Conservation (phyloP, 768 basidiomycete species). For the Agrocybe pediades region DNA sequence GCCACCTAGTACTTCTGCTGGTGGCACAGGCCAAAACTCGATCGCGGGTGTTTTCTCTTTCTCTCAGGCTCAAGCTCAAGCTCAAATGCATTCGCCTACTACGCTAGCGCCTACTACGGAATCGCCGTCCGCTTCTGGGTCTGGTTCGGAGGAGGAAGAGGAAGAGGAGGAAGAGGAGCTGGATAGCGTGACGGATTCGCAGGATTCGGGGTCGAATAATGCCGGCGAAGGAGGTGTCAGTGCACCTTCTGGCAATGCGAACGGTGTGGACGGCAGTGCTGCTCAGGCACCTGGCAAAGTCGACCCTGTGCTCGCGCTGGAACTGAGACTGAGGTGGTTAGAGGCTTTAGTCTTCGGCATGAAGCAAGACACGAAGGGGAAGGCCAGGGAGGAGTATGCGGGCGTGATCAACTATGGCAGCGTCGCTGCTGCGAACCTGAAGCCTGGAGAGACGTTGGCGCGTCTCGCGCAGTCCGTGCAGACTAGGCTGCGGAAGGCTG, state of each 20-base stretch:
- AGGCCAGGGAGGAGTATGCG: conserved; percentile 34
- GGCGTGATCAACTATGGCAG: neutral
- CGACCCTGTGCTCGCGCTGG: conserved; percentile 68
- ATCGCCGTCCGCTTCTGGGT: conserved; percentile 18
- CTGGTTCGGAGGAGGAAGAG: conserved; percentile 16
- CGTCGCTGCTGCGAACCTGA: conserved; percentile 33
- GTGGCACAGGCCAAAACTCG: conserved; percentile 28
- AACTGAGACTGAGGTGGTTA: conserved; percentile 77
- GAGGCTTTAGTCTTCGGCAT: conserved; percentile 77
- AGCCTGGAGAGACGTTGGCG: conserved; percentile 56
- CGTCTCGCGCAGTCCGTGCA: conserved; percentile 65
- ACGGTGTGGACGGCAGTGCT: no score
- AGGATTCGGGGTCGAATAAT: conserved; percentile 1
- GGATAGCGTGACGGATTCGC: neutral
- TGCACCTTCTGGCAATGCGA: no score
- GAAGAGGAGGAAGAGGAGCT: conserved; percentile 17
- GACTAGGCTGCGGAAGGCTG: conserved; percentile 51
- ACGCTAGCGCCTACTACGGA: conserved; percentile 25
- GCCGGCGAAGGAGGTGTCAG: neutral
- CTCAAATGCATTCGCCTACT: conserved; percentile 4
- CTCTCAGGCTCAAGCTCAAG: conserved; percentile 4
- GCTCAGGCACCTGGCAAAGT: conserved; percentile 36
- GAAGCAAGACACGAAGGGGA: conserved; percentile 39
- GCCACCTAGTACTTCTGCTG: no score
- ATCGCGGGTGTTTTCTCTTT: conserved; percentile 35